Conservation (phyloP, 2,329 filamentous ascomycete genomes). For the Aspergillus sp. region DNA sequence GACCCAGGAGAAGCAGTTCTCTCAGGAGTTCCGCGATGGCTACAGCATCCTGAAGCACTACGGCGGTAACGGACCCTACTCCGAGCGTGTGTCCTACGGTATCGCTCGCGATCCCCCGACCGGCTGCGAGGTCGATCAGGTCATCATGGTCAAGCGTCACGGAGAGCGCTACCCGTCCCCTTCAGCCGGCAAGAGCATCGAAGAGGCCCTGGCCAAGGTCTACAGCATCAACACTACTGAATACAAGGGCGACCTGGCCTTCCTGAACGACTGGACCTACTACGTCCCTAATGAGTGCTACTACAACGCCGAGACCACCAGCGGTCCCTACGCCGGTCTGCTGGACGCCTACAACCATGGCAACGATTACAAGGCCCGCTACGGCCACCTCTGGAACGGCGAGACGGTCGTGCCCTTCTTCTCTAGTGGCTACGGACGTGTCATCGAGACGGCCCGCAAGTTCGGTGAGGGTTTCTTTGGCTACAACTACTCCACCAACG, state of each 20-base stretch:
- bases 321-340: slow-evolving; percentile 23
- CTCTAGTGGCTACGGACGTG: slow-evolving; percentile 22
- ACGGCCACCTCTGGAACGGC: slow-evolving; percentile 24
- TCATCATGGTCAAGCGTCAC: slow-evolving; percentile 26
- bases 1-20: slow-evolving; percentile 10
- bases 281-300: slow-evolving; percentile 22
- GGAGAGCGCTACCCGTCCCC: slow-evolving; percentile 26
- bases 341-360: slow-evolving; percentile 20
- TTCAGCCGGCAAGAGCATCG: slow-evolving; percentile 10
- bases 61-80: slow-evolving; percentile 25
- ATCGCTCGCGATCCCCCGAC: slow-evolving; percentile 23
- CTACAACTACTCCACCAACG: slow-evolving; percentile 22
- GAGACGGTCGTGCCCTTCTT: slow-evolving; percentile 22
- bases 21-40: slow-evolving; percentile 20
- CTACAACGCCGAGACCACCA: slow-evolving; percentile 20
- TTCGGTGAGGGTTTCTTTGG: slow-evolving; percentile 29
- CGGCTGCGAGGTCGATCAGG: slow-evolving; percentile 26
- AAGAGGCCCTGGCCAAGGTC: slow-evolving; percentile 21
- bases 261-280: slow-evolving; percentile 26
- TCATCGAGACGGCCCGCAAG: slow-evolving; percentile 27
- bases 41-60: slow-evolving; percentile 27
- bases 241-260: slow-evolving; percentile 22
- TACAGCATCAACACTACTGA: slow-evolving; percentile 3
- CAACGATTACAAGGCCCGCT: slow-evolving; percentile 22
- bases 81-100: slow-evolving; percentile 20